Evolutionary conservation across 1,284 basidiomycete species (phyloP).

Genomic region (Termitomyces sp.): DNA sequence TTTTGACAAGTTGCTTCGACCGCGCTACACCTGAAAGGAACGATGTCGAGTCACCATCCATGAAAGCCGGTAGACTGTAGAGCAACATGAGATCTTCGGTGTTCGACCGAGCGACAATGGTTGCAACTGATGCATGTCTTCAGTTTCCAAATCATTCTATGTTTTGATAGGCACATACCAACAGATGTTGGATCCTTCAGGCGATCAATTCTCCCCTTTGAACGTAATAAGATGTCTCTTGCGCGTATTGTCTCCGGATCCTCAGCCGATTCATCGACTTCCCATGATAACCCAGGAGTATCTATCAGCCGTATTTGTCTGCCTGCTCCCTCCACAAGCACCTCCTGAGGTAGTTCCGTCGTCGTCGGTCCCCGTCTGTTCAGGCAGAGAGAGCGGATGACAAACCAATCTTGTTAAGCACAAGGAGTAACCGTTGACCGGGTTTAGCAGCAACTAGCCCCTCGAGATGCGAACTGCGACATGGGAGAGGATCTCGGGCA

Average conservation of each 20-base stretch:
- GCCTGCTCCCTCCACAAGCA: conserved; percentile 42
- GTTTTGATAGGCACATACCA: conserved; percentile 42
- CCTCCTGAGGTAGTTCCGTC: conserved; percentile 62
- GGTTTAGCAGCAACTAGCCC: conserved; percentile 43
- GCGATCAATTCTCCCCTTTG: conserved; percentile 82
- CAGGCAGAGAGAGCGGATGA: conserved; percentile 14
- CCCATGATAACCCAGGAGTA: conserved; percentile 78
- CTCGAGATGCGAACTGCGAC: conserved; percentile 65
- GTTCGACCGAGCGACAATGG: conserved; percentile 71
- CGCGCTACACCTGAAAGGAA: conserved; percentile 86
- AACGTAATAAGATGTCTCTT: conserved; percentile 73
- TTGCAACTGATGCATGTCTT: conserved; percentile 47
- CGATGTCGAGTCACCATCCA: conserved; percentile 62
- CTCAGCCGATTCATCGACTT: conserved; percentile 37
- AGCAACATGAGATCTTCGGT: conserved; percentile 84
- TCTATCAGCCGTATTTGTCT: conserved; percentile 66
- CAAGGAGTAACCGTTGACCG: conserved; percentile 56
- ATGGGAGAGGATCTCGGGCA: conserved; percentile 76
- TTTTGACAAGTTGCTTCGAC: conserved; percentile 75
- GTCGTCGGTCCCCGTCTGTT: conserved; percentile 55
- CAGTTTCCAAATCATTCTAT: conserved; percentile 5
- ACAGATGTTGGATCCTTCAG: conserved; percentile 81
- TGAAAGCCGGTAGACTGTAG: conserved; percentile 84
- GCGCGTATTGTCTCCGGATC: conserved; percentile 46
- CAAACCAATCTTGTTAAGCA: conserved; percentile 87